These are phyloP conservation scores for Leccinum pachyderme DNA, from an alignment of 1,284 basidiomycete species.

Conservation along the genomic window DNA sequence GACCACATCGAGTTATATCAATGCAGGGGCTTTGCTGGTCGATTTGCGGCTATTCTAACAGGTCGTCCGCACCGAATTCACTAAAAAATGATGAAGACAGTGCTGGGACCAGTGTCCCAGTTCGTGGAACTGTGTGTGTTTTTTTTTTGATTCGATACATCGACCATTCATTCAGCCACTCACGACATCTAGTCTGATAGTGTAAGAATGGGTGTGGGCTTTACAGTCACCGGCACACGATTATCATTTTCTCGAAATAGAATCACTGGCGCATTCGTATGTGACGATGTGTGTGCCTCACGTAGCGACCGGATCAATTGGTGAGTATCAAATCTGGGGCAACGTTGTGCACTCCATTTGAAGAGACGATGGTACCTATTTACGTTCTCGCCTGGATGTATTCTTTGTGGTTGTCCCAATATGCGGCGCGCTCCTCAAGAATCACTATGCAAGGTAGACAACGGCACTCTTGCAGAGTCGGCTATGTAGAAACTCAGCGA, in stretches of 20 bases:
- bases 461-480: too few relatives aligned
- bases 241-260: background rate
- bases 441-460: too few relatives aligned
- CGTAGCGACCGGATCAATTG: background rate
- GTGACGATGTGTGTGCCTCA: background rate
- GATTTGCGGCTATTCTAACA: constrained; percentile 29
- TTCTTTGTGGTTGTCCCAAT: constrained; percentile 25
- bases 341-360: background rate
- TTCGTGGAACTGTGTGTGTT: constrained; percentile 27
- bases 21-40: constrained; percentile 42
- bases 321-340: background rate
- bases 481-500: too few relatives aligned
- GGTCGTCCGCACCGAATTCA: background rate
- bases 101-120: constrained; percentile 22
- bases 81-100: constrained; percentile 25
- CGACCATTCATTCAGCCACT: constrained; percentile 14
- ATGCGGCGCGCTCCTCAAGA: constrained; percentile 23
- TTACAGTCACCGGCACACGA: constrained; percentile 20
- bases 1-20: constrained; percentile 28
- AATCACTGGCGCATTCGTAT: background rate
- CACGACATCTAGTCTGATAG: constrained; percentile 9
- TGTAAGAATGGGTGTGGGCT: constrained; percentile 26
- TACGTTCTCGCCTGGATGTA: background rate
- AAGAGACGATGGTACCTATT: constrained; percentile 14
- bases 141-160: constrained; percentile 3